These are phyloP conservation scores for Auricularia sp. DNA, from an alignment of 768 basidiomycete genomes.

Conservation along the genomic window DNA sequence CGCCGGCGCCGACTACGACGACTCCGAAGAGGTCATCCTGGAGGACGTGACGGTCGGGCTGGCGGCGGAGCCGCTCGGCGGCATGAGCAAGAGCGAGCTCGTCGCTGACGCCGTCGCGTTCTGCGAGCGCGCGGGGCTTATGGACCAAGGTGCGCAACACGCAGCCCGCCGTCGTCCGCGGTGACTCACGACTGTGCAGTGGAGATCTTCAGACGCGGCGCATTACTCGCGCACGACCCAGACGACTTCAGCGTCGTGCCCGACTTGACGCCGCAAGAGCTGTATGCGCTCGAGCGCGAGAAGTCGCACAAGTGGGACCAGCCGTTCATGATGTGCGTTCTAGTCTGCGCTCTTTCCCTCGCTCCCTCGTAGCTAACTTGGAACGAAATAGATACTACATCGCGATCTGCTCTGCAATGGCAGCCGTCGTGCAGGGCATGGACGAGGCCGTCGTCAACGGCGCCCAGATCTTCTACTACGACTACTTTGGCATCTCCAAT, in stretches of 20 bases:
- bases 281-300: constrained; percentile 12
- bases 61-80: not conserved
- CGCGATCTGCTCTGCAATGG: constrained; percentile 10
- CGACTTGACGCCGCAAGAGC: constrained; percentile 21
- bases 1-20: not conserved
- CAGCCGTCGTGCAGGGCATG: constrained; percentile 15
- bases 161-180: not conserved
- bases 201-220: constrained; percentile 18
- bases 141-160: not conserved
- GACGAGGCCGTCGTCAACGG: constrained; percentile 14
- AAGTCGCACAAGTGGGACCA: constrained; percentile 22
- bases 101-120: constrained; percentile 5
- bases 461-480: constrained; percentile 19
- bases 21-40: not conserved
- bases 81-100: not conserved
- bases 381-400: constrained; percentile 8
- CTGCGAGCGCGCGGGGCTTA: constrained; percentile 20
- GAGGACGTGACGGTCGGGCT: not conserved
- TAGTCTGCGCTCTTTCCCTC: not conserved
- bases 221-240: constrained; percentile 19
- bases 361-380: not conserved
- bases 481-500: constrained; percentile 17
- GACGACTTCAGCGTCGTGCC: constrained; percentile 14
- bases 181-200: not conserved
- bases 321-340: constrained; percentile 14